Evolutionary conservation across 2,329 filamentous ascomycete species (phyloP).

Genomic region (Aspergillus persii): DNA sequence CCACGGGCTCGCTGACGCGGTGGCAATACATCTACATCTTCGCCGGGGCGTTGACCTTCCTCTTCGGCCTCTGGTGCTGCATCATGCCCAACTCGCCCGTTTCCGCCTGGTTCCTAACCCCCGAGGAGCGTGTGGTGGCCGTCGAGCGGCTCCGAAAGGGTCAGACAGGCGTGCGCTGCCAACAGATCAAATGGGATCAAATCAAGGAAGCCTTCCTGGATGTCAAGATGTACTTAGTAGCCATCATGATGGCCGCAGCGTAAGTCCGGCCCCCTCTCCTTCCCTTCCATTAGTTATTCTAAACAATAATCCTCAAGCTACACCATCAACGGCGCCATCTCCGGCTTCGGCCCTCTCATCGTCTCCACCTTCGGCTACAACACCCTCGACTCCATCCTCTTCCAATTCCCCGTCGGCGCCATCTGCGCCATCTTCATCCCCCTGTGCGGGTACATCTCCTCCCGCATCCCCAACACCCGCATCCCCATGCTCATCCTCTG

Average conservation of each 20-base stretch:
- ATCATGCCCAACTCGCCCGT: slow-evolving; percentile 64
- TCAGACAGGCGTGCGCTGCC: slow-evolving; percentile 63
- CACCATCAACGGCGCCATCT: slow-evolving; percentile 69
- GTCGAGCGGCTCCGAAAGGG: slow-evolving; percentile 62
- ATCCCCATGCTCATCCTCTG: slow-evolving; percentile 63
- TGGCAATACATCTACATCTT: slow-evolving; percentile 74
- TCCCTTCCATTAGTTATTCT: neutral
- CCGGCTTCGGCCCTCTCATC: slow-evolving; percentile 69
- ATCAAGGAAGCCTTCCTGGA: slow-evolving; percentile 59
- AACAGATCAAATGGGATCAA: slow-evolving; percentile 59
- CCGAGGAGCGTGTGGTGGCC: slow-evolving; percentile 61
- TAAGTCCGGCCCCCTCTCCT: slow-evolving; percentile 25
- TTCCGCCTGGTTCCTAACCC: slow-evolving; percentile 66
- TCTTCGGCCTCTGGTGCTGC: slow-evolving; percentile 66
- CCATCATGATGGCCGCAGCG: slow-evolving; percentile 67
- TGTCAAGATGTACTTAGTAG: slow-evolving; percentile 62
- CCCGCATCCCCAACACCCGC: slow-evolving; percentile 60
- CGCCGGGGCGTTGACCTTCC: slow-evolving; percentile 60
- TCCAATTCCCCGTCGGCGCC: slow-evolving; percentile 71
- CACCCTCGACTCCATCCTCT: slow-evolving; percentile 64
- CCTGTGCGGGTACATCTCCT: slow-evolving; percentile 63
- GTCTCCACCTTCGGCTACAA: slow-evolving; percentile 69
- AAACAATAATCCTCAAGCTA: slow-evolving; percentile 45
- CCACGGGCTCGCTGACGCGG: slow-evolving; percentile 50
- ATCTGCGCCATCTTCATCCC: slow-evolving; percentile 68